These are phyloP conservation scores for Paradendryphiella salina DNA, from an alignment of 2,329 filamentous ascomycete genomes.

Conservation along the genomic window DNA sequence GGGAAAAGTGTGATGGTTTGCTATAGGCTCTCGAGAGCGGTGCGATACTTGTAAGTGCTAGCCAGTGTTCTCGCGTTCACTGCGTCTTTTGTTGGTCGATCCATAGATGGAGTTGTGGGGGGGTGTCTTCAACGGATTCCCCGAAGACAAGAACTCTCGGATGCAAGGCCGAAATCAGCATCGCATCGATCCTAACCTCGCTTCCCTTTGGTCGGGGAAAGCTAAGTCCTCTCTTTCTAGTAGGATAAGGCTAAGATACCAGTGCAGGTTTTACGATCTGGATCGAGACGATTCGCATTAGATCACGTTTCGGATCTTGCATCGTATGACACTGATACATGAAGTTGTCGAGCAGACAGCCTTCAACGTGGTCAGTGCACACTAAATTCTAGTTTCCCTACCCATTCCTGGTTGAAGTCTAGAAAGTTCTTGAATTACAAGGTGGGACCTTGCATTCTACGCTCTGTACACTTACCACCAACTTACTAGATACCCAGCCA, in stretches of 20 bases:
- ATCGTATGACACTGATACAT: constrained; percentile 5
- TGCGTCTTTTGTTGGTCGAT: not conserved
- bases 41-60: not conserved
- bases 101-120: not conserved
- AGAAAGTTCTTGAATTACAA: not conserved
- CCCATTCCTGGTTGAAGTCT: not conserved
- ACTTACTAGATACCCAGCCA: not conserved
- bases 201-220: not conserved
- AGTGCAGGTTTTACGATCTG: not conserved
- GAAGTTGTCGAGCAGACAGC: not conserved
- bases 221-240: not conserved
- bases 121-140: not conserved
- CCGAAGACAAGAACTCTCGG: not conserved
- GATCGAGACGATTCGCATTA: not conserved
- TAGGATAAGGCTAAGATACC: not conserved
- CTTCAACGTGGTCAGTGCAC: constrained; percentile 1
- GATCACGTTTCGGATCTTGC: constrained; percentile 3
- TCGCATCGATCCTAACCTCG: not conserved
- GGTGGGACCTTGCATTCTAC: not conserved
- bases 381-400: not conserved
- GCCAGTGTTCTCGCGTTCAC: not conserved
- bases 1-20: not conserved
- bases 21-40: not conserved
- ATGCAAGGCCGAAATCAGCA: not conserved
- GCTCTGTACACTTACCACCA: not conserved